These are phyloP conservation scores for Pseudopyricularia cyperi DNA, from an alignment of 2,329 filamentous ascomycete species.

Conservation along the genomic window DNA sequence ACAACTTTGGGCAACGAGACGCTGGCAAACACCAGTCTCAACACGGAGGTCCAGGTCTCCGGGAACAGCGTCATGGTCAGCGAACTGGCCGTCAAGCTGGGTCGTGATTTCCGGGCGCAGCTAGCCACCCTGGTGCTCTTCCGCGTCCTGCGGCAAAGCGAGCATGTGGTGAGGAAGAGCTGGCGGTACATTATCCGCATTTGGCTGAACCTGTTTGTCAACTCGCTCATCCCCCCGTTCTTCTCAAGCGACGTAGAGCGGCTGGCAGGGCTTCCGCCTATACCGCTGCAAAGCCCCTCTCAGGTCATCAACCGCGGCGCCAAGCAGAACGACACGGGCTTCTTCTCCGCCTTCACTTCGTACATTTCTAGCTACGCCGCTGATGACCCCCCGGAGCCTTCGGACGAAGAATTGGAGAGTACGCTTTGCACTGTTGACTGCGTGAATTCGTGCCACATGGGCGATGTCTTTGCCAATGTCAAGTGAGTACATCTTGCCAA, in stretches of 20 bases:
- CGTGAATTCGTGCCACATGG: constrained; percentile 77
- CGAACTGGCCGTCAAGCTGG: constrained; percentile 90
- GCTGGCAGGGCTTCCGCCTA: constrained; percentile 56
- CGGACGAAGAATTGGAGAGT: constrained; percentile 91
- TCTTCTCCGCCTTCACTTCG: constrained; percentile 88
- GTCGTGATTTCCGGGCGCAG: constrained; percentile 85
- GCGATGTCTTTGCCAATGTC: constrained; percentile 71
- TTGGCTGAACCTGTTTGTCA: constrained; percentile 90
- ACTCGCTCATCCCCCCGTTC: constrained; percentile 79
- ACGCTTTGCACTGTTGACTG: constrained; percentile 92
- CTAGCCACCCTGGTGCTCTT: constrained; percentile 92
- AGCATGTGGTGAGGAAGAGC: constrained; percentile 59
- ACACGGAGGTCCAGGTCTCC: constrained; percentile 88
- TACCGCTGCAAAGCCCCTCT: constrained; percentile 81
- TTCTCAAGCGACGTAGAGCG: constrained; percentile 50
- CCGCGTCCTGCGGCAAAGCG: constrained; percentile 76
- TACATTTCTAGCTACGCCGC: constrained; percentile 99
- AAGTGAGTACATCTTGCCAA: constrained; percentile 36
- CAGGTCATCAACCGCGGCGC: constrained; percentile 84
- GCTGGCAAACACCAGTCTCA: constrained; percentile 72
- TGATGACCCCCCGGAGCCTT: constrained; percentile 93
- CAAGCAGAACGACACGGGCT: constrained; percentile 64
- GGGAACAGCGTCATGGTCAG: constrained; percentile 97
- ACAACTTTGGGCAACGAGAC: constrained; percentile 69
- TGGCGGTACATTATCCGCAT: constrained; percentile 83